These are phyloP conservation scores for Sporopachydermia quercuum DNA, from an alignment of 805 yeast genomes.

Conservation along the genomic window DNA sequence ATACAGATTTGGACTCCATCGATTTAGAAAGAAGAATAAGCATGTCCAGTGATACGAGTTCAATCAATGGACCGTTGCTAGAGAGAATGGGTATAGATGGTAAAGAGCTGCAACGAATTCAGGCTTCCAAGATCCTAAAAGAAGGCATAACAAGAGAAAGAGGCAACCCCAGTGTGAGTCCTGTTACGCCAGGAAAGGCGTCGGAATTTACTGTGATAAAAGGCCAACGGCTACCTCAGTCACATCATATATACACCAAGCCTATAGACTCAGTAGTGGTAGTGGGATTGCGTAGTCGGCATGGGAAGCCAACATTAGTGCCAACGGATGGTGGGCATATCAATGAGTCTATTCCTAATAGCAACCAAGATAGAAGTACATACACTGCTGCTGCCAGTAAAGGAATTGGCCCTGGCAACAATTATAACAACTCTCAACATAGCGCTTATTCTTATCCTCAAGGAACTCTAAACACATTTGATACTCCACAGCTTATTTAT, in stretches of 20 bases:
- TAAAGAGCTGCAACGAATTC: background rate
- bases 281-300: background rate
- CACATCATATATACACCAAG: background rate
- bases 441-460: background rate
- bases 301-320: too few species aligned
- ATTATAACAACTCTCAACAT: background rate
- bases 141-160: background rate
- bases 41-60: background rate
- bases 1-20: too few species aligned
- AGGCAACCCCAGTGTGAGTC: background rate
- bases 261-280: background rate
- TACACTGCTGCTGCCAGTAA: background rate
- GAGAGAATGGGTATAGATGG: background rate
- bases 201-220: background rate
- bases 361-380: too few species aligned
- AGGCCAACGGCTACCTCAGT: background rate
- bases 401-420: background rate
- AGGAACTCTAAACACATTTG: background rate
- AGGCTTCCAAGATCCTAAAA: background rate
- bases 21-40: background rate
- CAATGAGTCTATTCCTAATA: too few species aligned
- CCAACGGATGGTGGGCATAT: too few species aligned
- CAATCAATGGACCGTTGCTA: background rate
- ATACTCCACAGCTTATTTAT: background rate
- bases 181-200: background rate